Conservation (phyloP, 768 basidiomycete species). For the Auricularia heimuer region DNA sequence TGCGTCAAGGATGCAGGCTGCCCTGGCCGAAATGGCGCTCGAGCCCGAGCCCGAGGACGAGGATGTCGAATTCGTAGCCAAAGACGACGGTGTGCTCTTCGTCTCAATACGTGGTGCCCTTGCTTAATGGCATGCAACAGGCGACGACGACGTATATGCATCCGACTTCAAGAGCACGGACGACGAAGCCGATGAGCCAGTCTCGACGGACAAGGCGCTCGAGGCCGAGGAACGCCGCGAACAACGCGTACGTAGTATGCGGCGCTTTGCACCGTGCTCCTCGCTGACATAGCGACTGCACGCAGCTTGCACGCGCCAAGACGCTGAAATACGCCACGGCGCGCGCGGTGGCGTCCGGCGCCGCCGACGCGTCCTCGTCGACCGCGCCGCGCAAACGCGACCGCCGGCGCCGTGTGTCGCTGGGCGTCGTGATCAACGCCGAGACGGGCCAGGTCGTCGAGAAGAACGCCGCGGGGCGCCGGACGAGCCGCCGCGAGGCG, state of each 20-base stretch:
- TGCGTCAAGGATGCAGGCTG: constrained; percentile 57
- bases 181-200: constrained; percentile 46
- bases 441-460: constrained; percentile 52
- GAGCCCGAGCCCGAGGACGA: constrained; percentile 49
- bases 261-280: neutral
- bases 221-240: constrained; percentile 49
- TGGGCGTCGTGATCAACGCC: constrained; percentile 45
- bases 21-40: constrained; percentile 58
- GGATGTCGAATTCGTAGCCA: constrained; percentile 59
- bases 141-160: constrained; percentile 73
- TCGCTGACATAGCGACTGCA: neutral
- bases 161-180: constrained; percentile 84
- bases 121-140: constrained; percentile 25
- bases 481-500: constrained; percentile 57
- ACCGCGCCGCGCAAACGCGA: neutral
- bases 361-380: neutral
- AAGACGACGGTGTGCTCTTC: constrained; percentile 38
- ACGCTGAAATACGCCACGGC: constrained; percentile 2
- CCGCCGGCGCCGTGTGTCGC: constrained; percentile 38
- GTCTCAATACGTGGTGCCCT: neutral
- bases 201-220: constrained; percentile 42
- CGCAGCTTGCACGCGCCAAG: constrained; percentile 10
- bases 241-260: constrained; percentile 6
- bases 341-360: constrained; percentile 5
- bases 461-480: constrained; percentile 20